phyloP scores from a whole-genome alignment of 768 basidiomycete species.

The Holtermanniella nyarrowii region DNA sequence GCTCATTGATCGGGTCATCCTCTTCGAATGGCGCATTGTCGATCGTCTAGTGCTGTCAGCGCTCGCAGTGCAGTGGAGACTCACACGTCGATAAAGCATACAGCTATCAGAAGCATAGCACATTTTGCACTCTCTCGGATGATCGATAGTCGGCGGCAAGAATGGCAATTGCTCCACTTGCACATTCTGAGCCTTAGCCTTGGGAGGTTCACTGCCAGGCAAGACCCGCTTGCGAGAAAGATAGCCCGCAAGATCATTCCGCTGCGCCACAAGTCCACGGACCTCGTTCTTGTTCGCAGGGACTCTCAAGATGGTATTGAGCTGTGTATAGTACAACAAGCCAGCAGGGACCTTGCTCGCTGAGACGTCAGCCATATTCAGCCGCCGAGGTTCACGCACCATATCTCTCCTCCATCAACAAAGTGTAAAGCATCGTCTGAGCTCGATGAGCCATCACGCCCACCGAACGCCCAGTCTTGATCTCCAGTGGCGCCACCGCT shows the following conservation, averaged over 20 bases:
- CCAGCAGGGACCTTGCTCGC: conserved; percentile 58
- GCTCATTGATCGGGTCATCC: conserved; percentile 45
- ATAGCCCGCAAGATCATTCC: conserved; percentile 77
- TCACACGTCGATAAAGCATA: conserved; percentile 84
- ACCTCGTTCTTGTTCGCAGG: conserved; percentile 72
- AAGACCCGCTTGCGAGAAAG: conserved; percentile 41
- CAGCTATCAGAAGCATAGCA: conserved; percentile 80
- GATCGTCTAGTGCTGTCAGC: conserved; percentile 49
- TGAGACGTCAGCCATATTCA: conserved; percentile 44
- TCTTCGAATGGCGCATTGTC: conserved; percentile 51
- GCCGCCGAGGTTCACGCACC: conserved; percentile 30
- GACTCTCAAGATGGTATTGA: conserved; percentile 73
- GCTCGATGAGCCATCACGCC: conserved; percentile 87
- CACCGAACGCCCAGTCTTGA: conserved; percentile 79
- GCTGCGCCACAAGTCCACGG: conserved; percentile 62
- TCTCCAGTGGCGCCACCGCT: conserved; percentile 61
- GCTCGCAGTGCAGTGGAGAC: conserved; percentile 14
- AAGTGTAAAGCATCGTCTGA: conserved; percentile 93
- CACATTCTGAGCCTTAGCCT: neutral
- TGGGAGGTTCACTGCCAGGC: neutral
- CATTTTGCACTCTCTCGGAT: conserved; percentile 61
- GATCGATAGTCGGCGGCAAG: conserved; percentile 78
- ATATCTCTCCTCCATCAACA: conserved; percentile 84
- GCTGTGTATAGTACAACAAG: conserved; percentile 87
- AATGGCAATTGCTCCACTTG: conserved; percentile 45